Evolutionary conservation across 805 yeast species (phyloP), one percentile per base, ranked within the genome.

Genomic region (Suhomyces xylopsoci): DNA sequence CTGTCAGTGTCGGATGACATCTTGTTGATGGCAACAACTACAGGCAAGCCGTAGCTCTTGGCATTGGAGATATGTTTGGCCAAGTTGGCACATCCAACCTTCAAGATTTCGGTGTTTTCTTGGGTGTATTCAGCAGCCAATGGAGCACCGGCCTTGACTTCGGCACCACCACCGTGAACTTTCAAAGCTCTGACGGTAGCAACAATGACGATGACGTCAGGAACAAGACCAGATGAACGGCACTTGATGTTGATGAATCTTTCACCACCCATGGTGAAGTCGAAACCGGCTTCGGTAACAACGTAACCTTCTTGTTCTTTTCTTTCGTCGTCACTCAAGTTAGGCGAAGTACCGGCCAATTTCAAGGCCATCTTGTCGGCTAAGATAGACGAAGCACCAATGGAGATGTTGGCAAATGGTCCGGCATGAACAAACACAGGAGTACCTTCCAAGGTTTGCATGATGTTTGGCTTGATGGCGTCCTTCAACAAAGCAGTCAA

Each of bases 241-340:
- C 92, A 85, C 70, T 88, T 88, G 73, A 88, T 88, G 71, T 93
- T 90, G 73, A 93, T 82, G 76, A 93, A 93, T 65, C 98, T 82
- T 78, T 93, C 99, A 62, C 98, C 98, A 59, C 99, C 99, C 98
- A 93, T 93, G 47, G 97, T 93, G 79, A 94, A 93, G 73, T 93
- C 98, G 74, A 93, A 93, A 50, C 99, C 99, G 40, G 98, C 97
- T 72, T 93, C 99, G 48, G 99, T 93, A 55, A 93, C 90, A 51
- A 91, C 98, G 67, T 82, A 93, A 59, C 98, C 98, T 59, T 80
- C 80, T 62, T 80, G 80, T 51, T 77, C 77, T 48, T 72, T 62
- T 63, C 76, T 73, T 57, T 71, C 76, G 47, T 73, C 74, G 17
- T 70, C 70, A 22, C 74, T 56, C 57, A 75, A 69, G 50, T 70